phyloP scores from a whole-genome alignment of 306 rosid genomes.

The Vigna hirtella region DNA sequence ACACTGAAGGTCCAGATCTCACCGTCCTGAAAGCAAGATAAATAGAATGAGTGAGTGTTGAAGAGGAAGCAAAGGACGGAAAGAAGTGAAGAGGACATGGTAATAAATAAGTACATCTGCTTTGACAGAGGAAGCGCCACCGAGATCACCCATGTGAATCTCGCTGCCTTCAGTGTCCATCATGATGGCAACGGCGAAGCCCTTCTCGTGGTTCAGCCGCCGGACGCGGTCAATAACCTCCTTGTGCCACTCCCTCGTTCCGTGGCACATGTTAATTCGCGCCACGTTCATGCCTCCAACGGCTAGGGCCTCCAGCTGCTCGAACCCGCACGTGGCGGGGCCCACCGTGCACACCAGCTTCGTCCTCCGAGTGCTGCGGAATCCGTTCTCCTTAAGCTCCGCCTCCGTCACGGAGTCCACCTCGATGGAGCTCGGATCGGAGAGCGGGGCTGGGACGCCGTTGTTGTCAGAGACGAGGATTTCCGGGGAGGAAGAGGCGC shows the following conservation, averaged over 20 bases:
- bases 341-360: slow-evolving; percentile 92
- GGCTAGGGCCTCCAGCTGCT: slow-evolving; percentile 91
- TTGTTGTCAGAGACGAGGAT: slow-evolving; percentile 31
- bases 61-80: neutral
- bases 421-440: slow-evolving; percentile 73
- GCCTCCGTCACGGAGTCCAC: slow-evolving; percentile 87
- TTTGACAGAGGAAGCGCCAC: slow-evolving; percentile 89
- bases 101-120: slow-evolving; percentile 64
- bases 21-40: slow-evolving; percentile 68
- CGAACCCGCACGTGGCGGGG: slow-evolving; percentile 83
- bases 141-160: slow-evolving; percentile 98
- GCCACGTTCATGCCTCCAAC: slow-evolving; percentile 99
- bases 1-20: slow-evolving; percentile 98
- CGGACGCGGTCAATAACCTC: slow-evolving; percentile 76
- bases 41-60: neutral
- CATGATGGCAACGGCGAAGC: slow-evolving; percentile 95
- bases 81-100: neutral
- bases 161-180: slow-evolving; percentile 99
- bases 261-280: slow-evolving; percentile 93
- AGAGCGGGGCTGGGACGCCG: slow-evolving; percentile 40
- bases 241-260: slow-evolving; percentile 89
- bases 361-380: slow-evolving; percentile 88
- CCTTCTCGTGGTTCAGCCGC: slow-evolving; percentile 84
- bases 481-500: slow-evolving; percentile 23
- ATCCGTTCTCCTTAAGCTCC: slow-evolving; percentile 87